Conservation (phyloP, 352 stramenopile species). For the Discostella stelligera region DNA sequence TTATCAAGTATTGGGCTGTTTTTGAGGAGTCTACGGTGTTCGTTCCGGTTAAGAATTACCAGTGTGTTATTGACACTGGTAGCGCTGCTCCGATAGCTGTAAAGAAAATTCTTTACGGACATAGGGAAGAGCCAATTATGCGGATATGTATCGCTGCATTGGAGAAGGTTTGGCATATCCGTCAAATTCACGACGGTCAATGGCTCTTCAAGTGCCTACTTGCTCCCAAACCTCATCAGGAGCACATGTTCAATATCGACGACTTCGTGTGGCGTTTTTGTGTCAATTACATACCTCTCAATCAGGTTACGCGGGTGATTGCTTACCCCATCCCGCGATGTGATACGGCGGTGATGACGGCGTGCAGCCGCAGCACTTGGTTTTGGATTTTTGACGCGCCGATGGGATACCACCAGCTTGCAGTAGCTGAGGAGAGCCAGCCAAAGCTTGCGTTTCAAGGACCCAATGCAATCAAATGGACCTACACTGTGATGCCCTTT, state of each 20-base stretch:
- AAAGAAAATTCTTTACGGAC: too few relatives aligned
- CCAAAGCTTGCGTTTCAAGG: slow-evolving; percentile 27
- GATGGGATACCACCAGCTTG: slow-evolving; percentile 17
- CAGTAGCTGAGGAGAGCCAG: not conserved
- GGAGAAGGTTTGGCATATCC: not conserved
- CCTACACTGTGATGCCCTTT: slow-evolving; percentile 32
- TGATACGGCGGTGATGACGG: not conserved
- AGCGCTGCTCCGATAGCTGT: not conserved
- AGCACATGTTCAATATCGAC: slow-evolving; percentile 1
- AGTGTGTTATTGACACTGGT: not conserved
- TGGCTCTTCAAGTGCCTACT: slow-evolving; percentile 1
- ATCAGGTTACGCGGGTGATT: not conserved
- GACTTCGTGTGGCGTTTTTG: slow-evolving; percentile 17
- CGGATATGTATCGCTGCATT: not conserved
- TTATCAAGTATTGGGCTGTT: slow-evolving; percentile 16
- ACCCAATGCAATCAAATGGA: slow-evolving; percentile 4
- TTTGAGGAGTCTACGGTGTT: not conserved
- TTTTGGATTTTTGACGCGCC: slow-evolving; percentile 1
- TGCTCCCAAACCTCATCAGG: not conserved
- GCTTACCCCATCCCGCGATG: not conserved
- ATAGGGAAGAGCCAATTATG: too few relatives aligned
- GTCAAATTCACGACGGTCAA: not conserved
- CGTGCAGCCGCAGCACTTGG: not conserved
- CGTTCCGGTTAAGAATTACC: not conserved
- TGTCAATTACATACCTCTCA: slow-evolving; percentile 16